phyloP scores from a whole-genome alignment of 305 asterid species.

The Fraxinus baroniana region DNA sequence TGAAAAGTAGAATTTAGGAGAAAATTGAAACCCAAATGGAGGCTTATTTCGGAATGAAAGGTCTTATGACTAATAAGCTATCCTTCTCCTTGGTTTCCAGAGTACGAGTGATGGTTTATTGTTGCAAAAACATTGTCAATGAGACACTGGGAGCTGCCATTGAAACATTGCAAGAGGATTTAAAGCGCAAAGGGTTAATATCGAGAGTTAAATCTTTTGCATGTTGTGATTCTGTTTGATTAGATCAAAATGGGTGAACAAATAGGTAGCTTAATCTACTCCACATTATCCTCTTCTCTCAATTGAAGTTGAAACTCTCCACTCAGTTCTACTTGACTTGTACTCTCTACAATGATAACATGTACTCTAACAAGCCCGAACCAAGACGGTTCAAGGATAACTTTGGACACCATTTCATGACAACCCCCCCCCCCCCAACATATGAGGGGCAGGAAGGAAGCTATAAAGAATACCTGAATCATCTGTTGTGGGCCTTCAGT shows the following conservation, averaged over 20 bases:
- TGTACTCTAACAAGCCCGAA: constrained; percentile 9
- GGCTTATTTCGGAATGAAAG: not conserved
- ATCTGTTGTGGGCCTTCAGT: constrained; percentile 99
- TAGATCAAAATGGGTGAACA: not conserved
- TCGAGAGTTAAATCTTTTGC: not conserved
- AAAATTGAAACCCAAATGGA: not conserved
- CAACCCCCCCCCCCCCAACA: not conserved
- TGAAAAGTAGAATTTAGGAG: no score
- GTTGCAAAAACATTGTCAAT: not conserved
- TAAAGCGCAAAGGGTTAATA: not conserved
- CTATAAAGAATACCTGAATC: constrained; percentile 71
- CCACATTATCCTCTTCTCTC: not conserved
- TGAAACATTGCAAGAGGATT: not conserved
- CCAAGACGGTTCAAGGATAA: constrained; percentile 15
- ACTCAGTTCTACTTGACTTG: not conserved
- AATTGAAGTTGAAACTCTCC: not conserved
- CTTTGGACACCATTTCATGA: constrained; percentile 10
- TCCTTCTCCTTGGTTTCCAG: not conserved
- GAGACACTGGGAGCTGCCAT: not conserved
- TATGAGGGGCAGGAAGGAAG: constrained; percentile 14
- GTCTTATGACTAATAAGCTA: not conserved
- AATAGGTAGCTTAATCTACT: not conserved
- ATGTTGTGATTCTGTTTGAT: not conserved
- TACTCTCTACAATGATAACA: not conserved
- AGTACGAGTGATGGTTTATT: not conserved